Evolutionary conservation across 257 asterid genomes (phyloP).

Genomic region (Thymus quinquecostatus): DNA sequence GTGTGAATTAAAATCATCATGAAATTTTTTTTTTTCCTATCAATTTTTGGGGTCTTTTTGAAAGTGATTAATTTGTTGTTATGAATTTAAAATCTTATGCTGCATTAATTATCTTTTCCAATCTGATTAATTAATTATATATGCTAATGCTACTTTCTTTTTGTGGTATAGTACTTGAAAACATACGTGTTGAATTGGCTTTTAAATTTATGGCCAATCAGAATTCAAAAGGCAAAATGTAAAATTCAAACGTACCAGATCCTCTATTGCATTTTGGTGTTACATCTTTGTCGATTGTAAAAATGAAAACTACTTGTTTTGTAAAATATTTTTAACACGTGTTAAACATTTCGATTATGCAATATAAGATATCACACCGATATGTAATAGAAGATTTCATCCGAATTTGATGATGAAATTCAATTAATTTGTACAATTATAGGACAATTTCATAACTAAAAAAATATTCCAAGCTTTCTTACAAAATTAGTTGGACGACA

Average conservation of each 20-base stretch:
- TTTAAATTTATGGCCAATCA: background rate
- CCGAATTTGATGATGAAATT: no score
- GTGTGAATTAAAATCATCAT: background rate
- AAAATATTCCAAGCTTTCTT: no score
- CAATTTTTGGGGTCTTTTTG: background rate
- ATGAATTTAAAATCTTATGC: background rate
- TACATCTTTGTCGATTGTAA: no score
- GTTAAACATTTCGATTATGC: no score
- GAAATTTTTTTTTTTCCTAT: background rate
- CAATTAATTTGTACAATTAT: no score
- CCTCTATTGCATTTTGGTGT: no score
- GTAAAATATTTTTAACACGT: no score
- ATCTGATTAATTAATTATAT: background rate
- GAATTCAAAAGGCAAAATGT: background rate
- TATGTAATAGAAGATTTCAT: no score
- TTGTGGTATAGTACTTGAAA: background rate
- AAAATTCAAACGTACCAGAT: background rate
- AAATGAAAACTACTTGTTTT: no score
- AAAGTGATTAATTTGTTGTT: background rate
- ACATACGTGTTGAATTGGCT: background rate
- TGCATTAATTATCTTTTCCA: background rate
- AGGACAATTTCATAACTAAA: no score
- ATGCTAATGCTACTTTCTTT: background rate
- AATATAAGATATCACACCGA: no score
- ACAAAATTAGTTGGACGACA: no score